Evolutionary conservation across 768 basidiomycete genomes (phyloP).

Genomic region (Hemileccinum impolitum): DNA sequence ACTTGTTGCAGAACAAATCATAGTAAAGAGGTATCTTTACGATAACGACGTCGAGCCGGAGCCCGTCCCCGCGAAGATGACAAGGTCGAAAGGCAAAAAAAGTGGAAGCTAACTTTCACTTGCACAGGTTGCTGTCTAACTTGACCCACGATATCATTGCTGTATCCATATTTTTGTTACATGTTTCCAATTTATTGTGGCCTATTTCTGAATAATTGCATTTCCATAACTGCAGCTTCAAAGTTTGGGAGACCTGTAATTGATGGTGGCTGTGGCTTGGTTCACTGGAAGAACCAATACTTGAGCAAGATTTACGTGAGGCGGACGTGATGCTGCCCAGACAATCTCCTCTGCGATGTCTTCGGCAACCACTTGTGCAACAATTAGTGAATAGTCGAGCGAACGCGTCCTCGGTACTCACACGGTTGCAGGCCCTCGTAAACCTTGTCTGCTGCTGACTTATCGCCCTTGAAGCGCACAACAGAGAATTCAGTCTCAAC

Average conservation of each 20-base stretch:
- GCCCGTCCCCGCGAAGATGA: conserved; percentile 42
- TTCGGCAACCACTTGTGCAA: conserved; percentile 60
- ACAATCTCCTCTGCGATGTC: conserved; percentile 98
- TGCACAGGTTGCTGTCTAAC: conserved; percentile 15
- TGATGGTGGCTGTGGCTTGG: conserved; percentile 68
- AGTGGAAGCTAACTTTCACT: conserved; percentile 38
- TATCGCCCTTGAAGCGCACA: conserved; percentile 85
- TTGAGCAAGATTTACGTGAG: conserved; percentile 90
- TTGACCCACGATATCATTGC: conserved; percentile 24
- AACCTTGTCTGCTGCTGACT: conserved; percentile 77
- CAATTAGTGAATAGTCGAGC: conserved; percentile 4
- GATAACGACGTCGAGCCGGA: conserved; percentile 58
- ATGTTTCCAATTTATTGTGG: conserved; percentile 2
- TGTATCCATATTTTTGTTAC: conserved; percentile 32
- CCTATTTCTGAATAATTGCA: background rate
- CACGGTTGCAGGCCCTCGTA: conserved; percentile 87
- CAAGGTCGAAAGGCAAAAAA: conserved; percentile 56
- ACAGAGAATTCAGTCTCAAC: conserved; percentile 93
- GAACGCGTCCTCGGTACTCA: conserved; percentile 37
- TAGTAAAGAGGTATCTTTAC: conserved; percentile 78
- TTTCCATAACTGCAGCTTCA: conserved; percentile 1
- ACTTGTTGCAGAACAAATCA: conserved; percentile 59
- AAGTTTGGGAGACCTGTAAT: conserved; percentile 43
- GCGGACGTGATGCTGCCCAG: conserved; percentile 89
- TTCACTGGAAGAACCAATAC: conserved; percentile 75